These are phyloP conservation scores for Durotheca rogersii DNA, from an alignment of 495 filamentous ascomycete species.

Conservation along the genomic window DNA sequence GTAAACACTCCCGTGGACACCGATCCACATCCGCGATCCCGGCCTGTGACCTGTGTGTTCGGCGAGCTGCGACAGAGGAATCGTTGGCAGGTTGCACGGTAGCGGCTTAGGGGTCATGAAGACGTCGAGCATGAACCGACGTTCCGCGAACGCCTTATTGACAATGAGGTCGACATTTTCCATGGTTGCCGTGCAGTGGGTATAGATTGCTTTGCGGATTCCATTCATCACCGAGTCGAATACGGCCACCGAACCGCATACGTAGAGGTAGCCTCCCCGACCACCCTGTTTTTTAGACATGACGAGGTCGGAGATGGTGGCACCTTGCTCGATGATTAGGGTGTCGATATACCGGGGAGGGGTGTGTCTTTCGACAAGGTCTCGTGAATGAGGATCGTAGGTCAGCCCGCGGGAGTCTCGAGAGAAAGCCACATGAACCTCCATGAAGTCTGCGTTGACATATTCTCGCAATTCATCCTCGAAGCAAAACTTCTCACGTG, in stretches of 20 bases:
- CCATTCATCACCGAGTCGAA: conserved; percentile 57
- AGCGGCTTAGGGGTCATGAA: conserved; percentile 56
- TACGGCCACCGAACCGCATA: conserved; percentile 54
- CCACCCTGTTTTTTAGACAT: conserved; percentile 56
- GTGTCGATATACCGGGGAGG: conserved; percentile 53
- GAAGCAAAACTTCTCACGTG: conserved; percentile 52
- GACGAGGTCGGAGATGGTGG: conserved; percentile 50
- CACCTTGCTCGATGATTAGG: conserved; percentile 49
- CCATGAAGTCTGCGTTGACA: conserved; percentile 49
- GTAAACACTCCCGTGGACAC: conserved; percentile 52
- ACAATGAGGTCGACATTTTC: conserved; percentile 48
- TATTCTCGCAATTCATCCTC: conserved; percentile 51
- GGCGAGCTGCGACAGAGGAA: conserved; percentile 50
- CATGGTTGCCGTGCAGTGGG: conserved; percentile 48
- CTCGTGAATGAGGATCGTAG: conserved; percentile 41
- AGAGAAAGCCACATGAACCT: conserved; percentile 53
- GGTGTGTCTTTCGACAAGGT: conserved; percentile 49
- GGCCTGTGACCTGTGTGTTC: conserved; percentile 50
- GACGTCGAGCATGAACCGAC: conserved; percentile 56
- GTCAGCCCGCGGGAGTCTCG: conserved; percentile 47
- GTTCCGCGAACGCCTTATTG: conserved; percentile 53
- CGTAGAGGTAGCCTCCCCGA: conserved; percentile 52
- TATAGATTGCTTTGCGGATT: conserved; percentile 52
- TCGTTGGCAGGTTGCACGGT: conserved; percentile 48
- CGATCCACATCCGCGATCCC: conserved; percentile 52